phyloP scores from a whole-genome alignment of 2,329 filamentous ascomycete species.

The Colletotrichum plurivorum region DNA sequence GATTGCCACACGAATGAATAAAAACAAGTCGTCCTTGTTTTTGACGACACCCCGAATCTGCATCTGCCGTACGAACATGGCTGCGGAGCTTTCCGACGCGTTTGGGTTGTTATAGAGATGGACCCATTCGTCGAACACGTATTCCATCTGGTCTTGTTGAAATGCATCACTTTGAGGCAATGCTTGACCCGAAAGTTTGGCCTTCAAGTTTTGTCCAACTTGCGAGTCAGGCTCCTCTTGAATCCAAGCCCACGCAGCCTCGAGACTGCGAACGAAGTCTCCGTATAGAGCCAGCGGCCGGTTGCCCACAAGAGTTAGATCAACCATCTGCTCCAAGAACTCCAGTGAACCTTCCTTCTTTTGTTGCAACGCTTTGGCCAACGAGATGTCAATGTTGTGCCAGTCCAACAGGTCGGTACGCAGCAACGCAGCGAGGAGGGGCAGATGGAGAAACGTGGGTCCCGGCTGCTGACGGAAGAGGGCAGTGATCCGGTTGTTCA shows the following conservation, averaged over 20 bases:
- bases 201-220: constrained; percentile 79
- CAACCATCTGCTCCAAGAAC: constrained; percentile 84
- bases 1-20: constrained; percentile 86
- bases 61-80: constrained; percentile 87
- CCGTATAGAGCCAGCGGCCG: constrained; percentile 84
- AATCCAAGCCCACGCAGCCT: constrained; percentile 87
- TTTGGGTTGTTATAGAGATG: constrained; percentile 84
- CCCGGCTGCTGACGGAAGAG: constrained; percentile 71
- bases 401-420: constrained; percentile 74
- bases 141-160: constrained; percentile 88
- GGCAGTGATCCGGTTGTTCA: constrained; percentile 69
- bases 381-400: constrained; percentile 77
- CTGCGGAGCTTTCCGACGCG: constrained; percentile 78
- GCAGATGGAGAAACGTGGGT: constrained; percentile 68
- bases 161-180: constrained; percentile 56
- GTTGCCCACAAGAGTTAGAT: constrained; percentile 83
- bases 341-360: constrained; percentile 81
- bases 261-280: constrained; percentile 87
- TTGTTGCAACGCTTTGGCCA: constrained; percentile 80
- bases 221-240: constrained; percentile 76
- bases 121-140: constrained; percentile 97
- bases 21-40: constrained; percentile 80
- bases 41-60: constrained; percentile 81
- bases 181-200: constrained; percentile 69
- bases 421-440: constrained; percentile 70